Evolutionary conservation across 2,329 filamentous ascomycete genomes (phyloP), one percentile per base, ranked within the genome.

Genomic region (Neofusicoccum sp.): DNA sequence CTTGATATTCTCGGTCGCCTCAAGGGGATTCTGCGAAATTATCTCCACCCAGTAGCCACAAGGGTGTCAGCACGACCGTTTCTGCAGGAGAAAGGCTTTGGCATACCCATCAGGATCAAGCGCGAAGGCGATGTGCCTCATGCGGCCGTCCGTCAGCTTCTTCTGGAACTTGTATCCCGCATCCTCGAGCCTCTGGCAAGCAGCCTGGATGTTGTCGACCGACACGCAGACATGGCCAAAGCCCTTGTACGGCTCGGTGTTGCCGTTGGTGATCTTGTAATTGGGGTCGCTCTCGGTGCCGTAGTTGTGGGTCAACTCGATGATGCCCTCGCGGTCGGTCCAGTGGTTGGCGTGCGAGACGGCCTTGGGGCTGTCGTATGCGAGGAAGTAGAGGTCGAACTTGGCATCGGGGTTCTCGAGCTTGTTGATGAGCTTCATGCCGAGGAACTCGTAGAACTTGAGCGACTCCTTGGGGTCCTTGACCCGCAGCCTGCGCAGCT

Each of bases 131-230:
- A 98, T 96, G 70, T 90, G 78, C 48, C 69, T 70, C 73, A 76
- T 76, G 48, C 61, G 58, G 6, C 95, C 95, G 66, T 98, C 93
- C 0, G 86, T 86, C 61, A 98, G 80, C 78, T 91, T 96, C 86
- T 98, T 98, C 82, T 98, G 91, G 78, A 98, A 99, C 64, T 84
- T 84, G 78, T 96, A 96, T 0, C 93, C 93, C 6, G 89, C 92
- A 71, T 93, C 89, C 75, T 96, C 91, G 63, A 99, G 84, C 61
- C 93, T 85, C 79, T 92, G 81, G 80, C 95, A 98, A 2, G 93
- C 93, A 3, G 89, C 91, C 78, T 96, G 90, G 64, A 97, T 88
- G 63, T 83, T 82, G 68, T 83, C 81, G 12, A 83, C 81, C 7
- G 77, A 78, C 72, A 98, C 87, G 70, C 90, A 93, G 24, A 92